phyloP scores from a whole-genome alignment of 345 rosid genomes.

The Lumnitzera littorea region DNA sequence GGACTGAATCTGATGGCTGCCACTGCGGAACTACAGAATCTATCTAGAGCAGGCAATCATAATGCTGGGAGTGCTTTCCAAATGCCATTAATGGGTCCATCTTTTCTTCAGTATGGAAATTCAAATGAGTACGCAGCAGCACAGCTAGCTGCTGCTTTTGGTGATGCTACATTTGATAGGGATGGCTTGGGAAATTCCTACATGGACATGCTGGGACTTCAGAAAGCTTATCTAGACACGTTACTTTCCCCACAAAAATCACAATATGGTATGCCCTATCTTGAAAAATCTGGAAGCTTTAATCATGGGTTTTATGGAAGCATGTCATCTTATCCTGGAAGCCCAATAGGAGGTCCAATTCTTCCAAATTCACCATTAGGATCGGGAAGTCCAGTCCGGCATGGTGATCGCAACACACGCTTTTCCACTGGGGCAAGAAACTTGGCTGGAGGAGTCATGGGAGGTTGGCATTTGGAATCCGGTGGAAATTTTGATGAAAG shows the following conservation, averaged over 20 bases:
- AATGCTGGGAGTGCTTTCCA: constrained; percentile 30
- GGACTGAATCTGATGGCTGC: constrained; percentile 37
- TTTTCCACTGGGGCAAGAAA: constrained; percentile 47
- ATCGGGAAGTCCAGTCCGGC: constrained; percentile 41
- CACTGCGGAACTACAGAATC: constrained; percentile 37
- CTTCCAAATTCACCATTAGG: constrained; percentile 46
- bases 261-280: constrained; percentile 36
- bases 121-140: constrained; percentile 44
- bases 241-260: constrained; percentile 42
- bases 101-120: constrained; percentile 38
- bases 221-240: constrained; percentile 44
- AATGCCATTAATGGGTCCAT: constrained; percentile 33
- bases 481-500: constrained; percentile 39
- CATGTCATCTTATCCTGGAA: constrained; percentile 47
- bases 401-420: constrained; percentile 39
- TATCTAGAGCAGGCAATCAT: constrained; percentile 34
- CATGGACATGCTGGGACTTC: constrained; percentile 41
- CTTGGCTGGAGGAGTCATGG: constrained; percentile 40
- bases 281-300: constrained; percentile 35
- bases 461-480: constrained; percentile 49
- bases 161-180: constrained; percentile 34
- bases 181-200: constrained; percentile 40
- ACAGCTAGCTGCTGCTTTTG: constrained; percentile 41
- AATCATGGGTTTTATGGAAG: constrained; percentile 42
- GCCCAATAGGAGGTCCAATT: constrained; percentile 28